Base-by-base conservation (phyloP, 2,329 filamentous ascomycete species). In the Penicillium digitatum region DNA sequence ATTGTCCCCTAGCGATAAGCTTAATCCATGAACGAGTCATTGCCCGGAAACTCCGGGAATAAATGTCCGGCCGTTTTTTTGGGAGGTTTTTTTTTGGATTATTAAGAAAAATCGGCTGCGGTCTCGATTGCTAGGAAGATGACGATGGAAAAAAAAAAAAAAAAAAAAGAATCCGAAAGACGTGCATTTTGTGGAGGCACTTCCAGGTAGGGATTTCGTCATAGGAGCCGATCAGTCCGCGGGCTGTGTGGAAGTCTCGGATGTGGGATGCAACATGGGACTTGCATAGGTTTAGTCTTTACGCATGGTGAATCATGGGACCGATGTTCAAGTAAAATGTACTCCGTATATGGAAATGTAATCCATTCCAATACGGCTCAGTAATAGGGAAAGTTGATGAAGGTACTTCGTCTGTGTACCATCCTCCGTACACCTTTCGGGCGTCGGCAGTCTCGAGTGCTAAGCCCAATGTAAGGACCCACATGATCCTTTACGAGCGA, bases 1-100 rank as follows among this genome's bases (percentile, higher is more conserved):
- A 54, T 26, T 22, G 20, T 14, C 22, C 34, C 35, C 24, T 46
- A 54, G 46, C 32, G 45, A 59, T 61, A 48, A 59, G 58, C 58
- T 62, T 62, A 59, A 56, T 38, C 24, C 12, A 48, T 57, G 58
- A 48, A 48, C 57, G 59, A 49, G 56, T 57, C 58, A 62, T 62
- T 44, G 38, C 14, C 5, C 26, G 24, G 38, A n/a, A 12, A 10
- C 10, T 3, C 31, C 37, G 44, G 44, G 22, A 35, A 22, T 16
- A 16, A 14, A 34, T 20, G 14, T n/a, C 35, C 47, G 35, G 8
- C 11, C 2, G 20, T 3, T 12, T 18, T 31, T 40, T 31, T n/a
- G 1, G 11, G n/a, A n/a, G n/a, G n/a, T n/a, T n/a, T 3, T 12
- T 18, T 31, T 40, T 31, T n/a, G 1, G 11, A 11, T 26, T n/a